These are phyloP conservation scores for Quercus phellos DNA, from an alignment of 331 rosid species.

Conservation along the genomic window DNA sequence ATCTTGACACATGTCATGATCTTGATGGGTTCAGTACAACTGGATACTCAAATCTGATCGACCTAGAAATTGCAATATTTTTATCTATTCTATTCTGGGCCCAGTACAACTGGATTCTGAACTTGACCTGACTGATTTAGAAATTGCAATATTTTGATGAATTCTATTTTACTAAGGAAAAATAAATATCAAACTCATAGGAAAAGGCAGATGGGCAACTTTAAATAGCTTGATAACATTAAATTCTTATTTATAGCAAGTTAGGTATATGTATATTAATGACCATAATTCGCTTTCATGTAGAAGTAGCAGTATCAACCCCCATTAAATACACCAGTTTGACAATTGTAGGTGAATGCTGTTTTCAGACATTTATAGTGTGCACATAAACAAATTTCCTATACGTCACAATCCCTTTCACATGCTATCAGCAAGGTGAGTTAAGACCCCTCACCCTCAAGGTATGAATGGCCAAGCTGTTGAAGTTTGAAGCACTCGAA, in stretches of 20 bases:
- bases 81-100: too few species aligned
- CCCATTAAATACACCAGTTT: slow-evolving; percentile 38
- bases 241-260: slow-evolving; percentile 63
- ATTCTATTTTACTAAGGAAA: too few species aligned
- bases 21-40: fast-evolving
- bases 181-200: slow-evolving; percentile 44
- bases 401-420: slow-evolving; percentile 12
- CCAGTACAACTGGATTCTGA: too few species aligned
- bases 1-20: too few species aligned
- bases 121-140: too few species aligned
- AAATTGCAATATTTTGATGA: too few species aligned
- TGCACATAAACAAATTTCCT: slow-evolving; percentile 40
- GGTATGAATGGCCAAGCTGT: background rate
- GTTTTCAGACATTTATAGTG: slow-evolving; percentile 73
- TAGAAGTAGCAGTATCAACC: slow-evolving; percentile 16
- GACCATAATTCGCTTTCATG: slow-evolving; percentile 67
- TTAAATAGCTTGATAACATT: slow-evolving; percentile 53
- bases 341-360: slow-evolving; percentile 70
- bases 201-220: slow-evolving; percentile 63
- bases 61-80: too few species aligned
- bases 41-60: fast-evolving
- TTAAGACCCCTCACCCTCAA: slow-evolving; percentile 3
- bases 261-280: slow-evolving; percentile 67
- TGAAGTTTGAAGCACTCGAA: background rate
- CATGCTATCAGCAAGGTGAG: background rate